Evolutionary conservation across 441 rosid species (phyloP).

Genomic region (Pelargonium australe): DNA sequence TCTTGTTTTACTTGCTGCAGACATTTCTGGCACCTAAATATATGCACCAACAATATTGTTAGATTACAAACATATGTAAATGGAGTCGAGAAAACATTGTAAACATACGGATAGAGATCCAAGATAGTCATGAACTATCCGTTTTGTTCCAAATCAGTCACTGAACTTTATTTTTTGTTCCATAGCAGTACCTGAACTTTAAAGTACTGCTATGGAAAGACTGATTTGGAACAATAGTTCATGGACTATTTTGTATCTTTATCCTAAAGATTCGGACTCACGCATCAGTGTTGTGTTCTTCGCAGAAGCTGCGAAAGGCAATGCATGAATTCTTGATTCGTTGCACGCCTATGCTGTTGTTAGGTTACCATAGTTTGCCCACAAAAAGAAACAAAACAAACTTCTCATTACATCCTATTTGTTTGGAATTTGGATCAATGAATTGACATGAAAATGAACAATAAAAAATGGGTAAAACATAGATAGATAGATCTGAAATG

Average conservation of each 20-base stretch:
- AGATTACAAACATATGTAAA: too few relatives aligned
- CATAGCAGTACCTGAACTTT: too few relatives aligned
- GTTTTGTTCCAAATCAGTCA: background rate
- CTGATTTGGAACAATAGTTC: background rate
- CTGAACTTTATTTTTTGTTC: background rate
- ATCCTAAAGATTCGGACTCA: conserved; percentile 24
- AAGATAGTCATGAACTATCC: too few relatives aligned
- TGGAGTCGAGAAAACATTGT: too few relatives aligned
- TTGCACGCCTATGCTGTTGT: conserved; percentile 92
- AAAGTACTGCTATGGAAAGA: too few relatives aligned
- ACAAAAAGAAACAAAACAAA: conserved; percentile 3
- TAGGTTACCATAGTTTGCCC: background rate
- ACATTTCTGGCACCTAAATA: conserved; percentile 63
- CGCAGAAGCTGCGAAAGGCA: conserved; percentile 73
- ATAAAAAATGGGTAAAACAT: too few relatives aligned
- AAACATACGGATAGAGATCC: too few relatives aligned
- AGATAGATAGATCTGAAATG: too few relatives aligned
- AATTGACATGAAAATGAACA: background rate
- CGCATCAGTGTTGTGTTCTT: conserved; percentile 69
- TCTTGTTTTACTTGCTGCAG: conserved; percentile 82
- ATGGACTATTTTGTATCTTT: background rate
- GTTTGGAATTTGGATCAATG: background rate
- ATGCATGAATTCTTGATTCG: conserved; percentile 76
- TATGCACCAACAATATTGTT: too few relatives aligned
- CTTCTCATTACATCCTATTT: background rate